Evolutionary conservation across 495 filamentous ascomycete genomes (phyloP).

Genomic region (Collariella sp.): DNA sequence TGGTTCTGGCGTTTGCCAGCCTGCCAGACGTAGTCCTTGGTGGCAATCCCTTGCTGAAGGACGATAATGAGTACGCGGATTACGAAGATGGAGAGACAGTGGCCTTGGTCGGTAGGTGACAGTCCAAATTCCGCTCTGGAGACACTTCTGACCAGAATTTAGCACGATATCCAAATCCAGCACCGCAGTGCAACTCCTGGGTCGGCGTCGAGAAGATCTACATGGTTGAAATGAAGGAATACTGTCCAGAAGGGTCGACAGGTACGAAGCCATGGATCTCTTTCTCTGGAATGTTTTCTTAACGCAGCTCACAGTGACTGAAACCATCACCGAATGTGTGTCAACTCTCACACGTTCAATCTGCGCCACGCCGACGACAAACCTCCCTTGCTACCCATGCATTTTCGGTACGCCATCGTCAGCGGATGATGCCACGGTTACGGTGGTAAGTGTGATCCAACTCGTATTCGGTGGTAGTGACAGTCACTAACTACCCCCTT

Average conservation of each 20-base stretch:
- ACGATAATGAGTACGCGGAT: conserved; percentile 17
- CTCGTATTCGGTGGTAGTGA: no score
- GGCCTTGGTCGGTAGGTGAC: conserved; percentile 17
- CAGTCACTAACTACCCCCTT: no score
- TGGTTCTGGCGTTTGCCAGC: conserved; percentile 19
- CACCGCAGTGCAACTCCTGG: conserved; percentile 21
- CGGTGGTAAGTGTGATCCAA: conserved; percentile 16
- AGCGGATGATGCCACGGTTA: conserved; percentile 25
- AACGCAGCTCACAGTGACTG: conserved; percentile 13
- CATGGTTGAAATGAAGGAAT: conserved; percentile 26
- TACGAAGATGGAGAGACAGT: conserved; percentile 12
- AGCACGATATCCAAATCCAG: conserved; percentile 18
- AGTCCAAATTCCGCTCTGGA: neutral
- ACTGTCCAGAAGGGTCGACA: conserved; percentile 25
- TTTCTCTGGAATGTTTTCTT: neutral
- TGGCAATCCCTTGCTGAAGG: conserved; percentile 15
- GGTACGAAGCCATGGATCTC: conserved; percentile 1
- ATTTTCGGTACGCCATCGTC: conserved; percentile 17
- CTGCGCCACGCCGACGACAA: conserved; percentile 28
- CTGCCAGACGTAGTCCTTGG: conserved; percentile 6
- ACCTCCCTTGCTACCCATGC: conserved; percentile 34
- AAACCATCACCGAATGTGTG: conserved; percentile 17
- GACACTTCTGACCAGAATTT: conserved; percentile 19
- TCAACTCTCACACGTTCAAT: conserved; percentile 32
- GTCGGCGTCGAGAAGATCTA: conserved; percentile 35